Evolutionary conservation across 306 rosid species (phyloP).

Genomic region (Trichosanthes cucumerina): DNA sequence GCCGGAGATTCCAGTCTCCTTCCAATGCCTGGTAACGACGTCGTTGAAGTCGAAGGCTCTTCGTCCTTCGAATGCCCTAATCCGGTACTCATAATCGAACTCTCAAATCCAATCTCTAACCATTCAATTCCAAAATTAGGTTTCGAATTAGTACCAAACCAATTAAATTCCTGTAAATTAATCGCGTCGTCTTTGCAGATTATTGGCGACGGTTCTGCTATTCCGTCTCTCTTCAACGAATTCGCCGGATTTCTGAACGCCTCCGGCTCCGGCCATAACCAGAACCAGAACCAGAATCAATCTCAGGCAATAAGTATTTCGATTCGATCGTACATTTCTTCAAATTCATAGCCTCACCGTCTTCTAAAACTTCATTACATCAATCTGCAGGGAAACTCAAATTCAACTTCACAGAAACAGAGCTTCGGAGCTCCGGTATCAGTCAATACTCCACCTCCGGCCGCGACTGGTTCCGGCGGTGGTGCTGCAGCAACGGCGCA

Average conservation of each 20-base stretch:
- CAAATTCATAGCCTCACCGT: background rate
- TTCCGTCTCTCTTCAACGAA: conserved; percentile 39
- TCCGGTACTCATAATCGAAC: conserved; percentile 14
- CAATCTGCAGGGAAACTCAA: conserved; percentile 9
- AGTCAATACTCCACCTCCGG: conserved; percentile 16
- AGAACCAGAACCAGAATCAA: conserved; percentile 15
- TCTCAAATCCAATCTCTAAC: background rate
- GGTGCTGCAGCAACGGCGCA: conserved; percentile 23
- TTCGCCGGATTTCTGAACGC: conserved; percentile 39
- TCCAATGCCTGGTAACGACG: conserved; percentile 33
- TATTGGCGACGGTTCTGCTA: conserved; percentile 25
- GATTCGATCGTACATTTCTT: background rate
- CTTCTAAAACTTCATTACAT: background rate
- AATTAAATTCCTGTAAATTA: background rate
- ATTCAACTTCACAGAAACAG: conserved; percentile 18
- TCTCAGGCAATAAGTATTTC: conserved; percentile 30
- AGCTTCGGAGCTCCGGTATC: conserved; percentile 22
- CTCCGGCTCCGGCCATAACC: conserved; percentile 11
- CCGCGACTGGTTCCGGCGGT: conserved; percentile 17
- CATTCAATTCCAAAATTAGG: background rate
- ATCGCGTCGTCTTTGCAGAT: conserved; percentile 13
- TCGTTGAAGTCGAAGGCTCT: conserved; percentile 21
- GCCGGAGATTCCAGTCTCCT: conserved; percentile 26
- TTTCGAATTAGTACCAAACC: background rate
- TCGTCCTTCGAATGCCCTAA: conserved; percentile 34